Conservation (phyloP, 139 green algal species). For the Closterium sp. region DNA sequence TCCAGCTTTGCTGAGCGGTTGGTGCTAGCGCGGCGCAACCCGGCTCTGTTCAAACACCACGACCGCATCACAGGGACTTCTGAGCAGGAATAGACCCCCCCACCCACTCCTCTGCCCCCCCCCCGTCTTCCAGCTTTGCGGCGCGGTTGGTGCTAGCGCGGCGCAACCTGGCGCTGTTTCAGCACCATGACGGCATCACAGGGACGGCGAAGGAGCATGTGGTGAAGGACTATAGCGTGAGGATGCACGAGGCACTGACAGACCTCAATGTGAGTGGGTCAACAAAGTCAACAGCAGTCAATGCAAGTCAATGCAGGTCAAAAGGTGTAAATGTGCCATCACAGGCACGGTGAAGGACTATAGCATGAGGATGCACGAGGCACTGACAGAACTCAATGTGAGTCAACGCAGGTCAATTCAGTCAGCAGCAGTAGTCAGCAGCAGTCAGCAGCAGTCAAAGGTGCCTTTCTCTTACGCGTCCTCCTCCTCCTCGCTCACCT, state of each 20-base stretch:
- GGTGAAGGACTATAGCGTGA: slow-evolving; percentile 35
- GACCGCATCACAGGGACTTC: neutral
- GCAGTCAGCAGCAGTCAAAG: too few species aligned
- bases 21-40: too few species aligned
- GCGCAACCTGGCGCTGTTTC: slow-evolving; percentile 25
- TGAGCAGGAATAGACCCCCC: neutral
- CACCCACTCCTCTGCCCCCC: neutral
- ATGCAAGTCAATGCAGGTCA: neutral
- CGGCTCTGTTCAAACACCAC: neutral
- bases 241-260: slow-evolving; percentile 34
- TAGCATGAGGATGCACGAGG: slow-evolving; percentile 18
- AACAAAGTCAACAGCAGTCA: neutral
- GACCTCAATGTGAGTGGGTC: slow-evolving; percentile 13
- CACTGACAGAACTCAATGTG: slow-evolving; percentile 30
- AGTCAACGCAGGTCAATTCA: neutral
- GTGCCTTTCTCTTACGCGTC: too few species aligned
- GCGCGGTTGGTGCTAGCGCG: neutral
- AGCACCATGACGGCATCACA: slow-evolving; percentile 51
- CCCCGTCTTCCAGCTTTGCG: slow-evolving; percentile 1
- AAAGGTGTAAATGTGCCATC: neutral
- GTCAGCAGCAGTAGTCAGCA: too few species aligned
- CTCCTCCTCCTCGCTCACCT: neutral
- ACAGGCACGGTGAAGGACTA: slow-evolving; percentile 44
- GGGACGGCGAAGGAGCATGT: slow-evolving; percentile 44
- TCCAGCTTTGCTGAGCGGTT: too few species aligned